phyloP scores from a whole-genome alignment of 495 filamentous ascomycete species.

The Aspergillus sparsus region DNA sequence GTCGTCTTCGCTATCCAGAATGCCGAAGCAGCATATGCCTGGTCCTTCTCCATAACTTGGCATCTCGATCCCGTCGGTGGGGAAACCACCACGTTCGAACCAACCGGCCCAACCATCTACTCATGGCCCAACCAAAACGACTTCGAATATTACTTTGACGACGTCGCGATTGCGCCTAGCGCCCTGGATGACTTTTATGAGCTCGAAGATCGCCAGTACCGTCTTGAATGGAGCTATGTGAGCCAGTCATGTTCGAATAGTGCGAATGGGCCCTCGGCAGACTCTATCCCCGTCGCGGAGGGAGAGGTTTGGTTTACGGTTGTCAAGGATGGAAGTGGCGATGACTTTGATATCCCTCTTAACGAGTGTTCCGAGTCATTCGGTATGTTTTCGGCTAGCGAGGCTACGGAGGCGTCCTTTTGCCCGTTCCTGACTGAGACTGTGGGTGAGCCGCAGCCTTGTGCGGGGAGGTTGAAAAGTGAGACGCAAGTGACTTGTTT shows the following conservation, averaged over 20 bases:
- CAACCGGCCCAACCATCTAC: not conserved
- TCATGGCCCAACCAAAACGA: not conserved
- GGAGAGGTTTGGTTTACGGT: conserved; percentile 6
- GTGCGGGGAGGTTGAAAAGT: not conserved
- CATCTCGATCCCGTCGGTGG: not conserved
- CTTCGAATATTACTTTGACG: conserved; percentile 2
- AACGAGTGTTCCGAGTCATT: not conserved
- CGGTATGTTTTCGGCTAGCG: not conserved
- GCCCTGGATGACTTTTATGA: not conserved
- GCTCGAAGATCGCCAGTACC: not conserved
- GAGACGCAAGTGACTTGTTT: not conserved
- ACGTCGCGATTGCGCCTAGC: not conserved
- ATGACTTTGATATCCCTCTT: not conserved
- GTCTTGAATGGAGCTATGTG: conserved; percentile 2
- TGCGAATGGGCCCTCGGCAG: not conserved
- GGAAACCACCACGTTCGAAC: not conserved
- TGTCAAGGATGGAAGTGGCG: not conserved
- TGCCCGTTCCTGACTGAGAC: not conserved
- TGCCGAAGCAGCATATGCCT: not conserved
- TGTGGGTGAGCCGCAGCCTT: not conserved
- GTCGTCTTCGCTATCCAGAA: not conserved
- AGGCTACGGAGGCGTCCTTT: conserved; percentile 2
- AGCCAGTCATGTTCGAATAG: not conserved
- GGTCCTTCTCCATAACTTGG: not conserved
- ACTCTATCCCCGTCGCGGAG: not conserved